Evolutionary conservation across 768 basidiomycete species (phyloP).

Genomic region (Termitomyces sp.): DNA sequence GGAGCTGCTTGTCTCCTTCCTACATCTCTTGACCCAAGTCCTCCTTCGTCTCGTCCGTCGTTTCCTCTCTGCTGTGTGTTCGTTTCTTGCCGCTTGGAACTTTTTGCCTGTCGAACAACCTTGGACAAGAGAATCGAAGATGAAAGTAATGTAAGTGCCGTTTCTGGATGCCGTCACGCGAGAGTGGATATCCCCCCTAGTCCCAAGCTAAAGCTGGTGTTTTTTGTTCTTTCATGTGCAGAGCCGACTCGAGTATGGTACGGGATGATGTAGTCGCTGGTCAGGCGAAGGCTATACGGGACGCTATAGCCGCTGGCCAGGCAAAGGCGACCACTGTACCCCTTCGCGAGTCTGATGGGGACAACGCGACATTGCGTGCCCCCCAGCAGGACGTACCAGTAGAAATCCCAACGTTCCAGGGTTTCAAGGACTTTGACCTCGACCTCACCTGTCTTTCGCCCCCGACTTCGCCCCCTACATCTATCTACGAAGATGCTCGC

Average conservation of each 20-base stretch:
- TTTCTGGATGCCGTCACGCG: neutral
- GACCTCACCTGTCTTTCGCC: constrained; percentile 41
- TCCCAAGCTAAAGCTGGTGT: neutral
- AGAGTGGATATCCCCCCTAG: neutral
- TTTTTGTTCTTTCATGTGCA: constrained; percentile 3
- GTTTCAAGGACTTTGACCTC: constrained; percentile 42
- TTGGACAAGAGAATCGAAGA: neutral
- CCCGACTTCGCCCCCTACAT: constrained; percentile 33
- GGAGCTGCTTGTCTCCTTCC: constrained; percentile 12
- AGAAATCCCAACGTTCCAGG: constrained; percentile 27
- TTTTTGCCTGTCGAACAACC: neutral
- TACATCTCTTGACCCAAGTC: constrained; percentile 1
- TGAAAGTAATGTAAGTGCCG: constrained; percentile 13
- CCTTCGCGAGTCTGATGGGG: constrained; percentile 18
- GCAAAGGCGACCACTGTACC: constrained; percentile 14
- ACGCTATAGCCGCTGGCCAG: constrained; percentile 16
- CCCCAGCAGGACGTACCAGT: constrained; percentile 7
- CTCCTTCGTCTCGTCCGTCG: neutral
- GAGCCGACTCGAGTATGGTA: constrained; percentile 21
- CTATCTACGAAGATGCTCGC: constrained; percentile 28
- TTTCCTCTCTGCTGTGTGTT: neutral
- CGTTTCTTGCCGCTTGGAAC: neutral
- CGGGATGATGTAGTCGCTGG: constrained; percentile 17
- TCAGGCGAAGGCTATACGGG: constrained; percentile 17
- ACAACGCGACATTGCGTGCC: constrained; percentile 16